These are phyloP conservation scores for Delphinella strobiligena DNA, from an alignment of 2,329 filamentous ascomycete species.

Conservation along the genomic window DNA sequence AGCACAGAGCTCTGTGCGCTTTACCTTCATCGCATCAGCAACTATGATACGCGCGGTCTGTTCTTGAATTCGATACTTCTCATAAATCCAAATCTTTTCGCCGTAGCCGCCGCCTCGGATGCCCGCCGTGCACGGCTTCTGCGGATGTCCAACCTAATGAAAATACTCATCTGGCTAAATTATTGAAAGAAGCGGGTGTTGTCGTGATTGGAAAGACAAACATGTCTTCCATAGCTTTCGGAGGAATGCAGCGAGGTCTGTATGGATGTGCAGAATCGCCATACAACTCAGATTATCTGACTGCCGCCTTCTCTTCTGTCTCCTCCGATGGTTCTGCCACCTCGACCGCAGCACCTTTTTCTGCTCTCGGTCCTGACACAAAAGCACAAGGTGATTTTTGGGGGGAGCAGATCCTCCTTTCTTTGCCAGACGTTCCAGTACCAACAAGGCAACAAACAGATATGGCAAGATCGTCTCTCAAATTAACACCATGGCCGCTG, in stretches of 20 bases:
- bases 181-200: conserved; percentile 37
- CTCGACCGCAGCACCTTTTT: conserved; percentile 39
- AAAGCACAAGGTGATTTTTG: too few relatives aligned
- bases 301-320: conserved; percentile 44
- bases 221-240: conserved; percentile 48
- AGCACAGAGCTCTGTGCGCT: conserved; percentile 30
- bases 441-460: too few relatives aligned
- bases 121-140: conserved; percentile 39
- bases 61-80: conserved; percentile 38
- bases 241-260: conserved; percentile 45
- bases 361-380: conserved; percentile 40
- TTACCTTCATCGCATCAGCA: conserved; percentile 36
- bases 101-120: conserved; percentile 38
- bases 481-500: too few relatives aligned
- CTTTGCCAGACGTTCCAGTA: too few relatives aligned
- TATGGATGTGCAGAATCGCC: conserved; percentile 46
- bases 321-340: conserved; percentile 46
- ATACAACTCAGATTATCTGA: conserved; percentile 41
- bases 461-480: too few relatives aligned
- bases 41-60: conserved; percentile 31
- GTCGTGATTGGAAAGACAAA: conserved; percentile 45
- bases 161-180: conserved; percentile 40
- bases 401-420: too few relatives aligned
- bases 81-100: conserved; percentile 34
- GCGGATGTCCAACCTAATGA: conserved; percentile 36